Evolutionary conservation across 164 flowering plant species (phyloP).

Genomic region (Houttuynia cordata): DNA sequence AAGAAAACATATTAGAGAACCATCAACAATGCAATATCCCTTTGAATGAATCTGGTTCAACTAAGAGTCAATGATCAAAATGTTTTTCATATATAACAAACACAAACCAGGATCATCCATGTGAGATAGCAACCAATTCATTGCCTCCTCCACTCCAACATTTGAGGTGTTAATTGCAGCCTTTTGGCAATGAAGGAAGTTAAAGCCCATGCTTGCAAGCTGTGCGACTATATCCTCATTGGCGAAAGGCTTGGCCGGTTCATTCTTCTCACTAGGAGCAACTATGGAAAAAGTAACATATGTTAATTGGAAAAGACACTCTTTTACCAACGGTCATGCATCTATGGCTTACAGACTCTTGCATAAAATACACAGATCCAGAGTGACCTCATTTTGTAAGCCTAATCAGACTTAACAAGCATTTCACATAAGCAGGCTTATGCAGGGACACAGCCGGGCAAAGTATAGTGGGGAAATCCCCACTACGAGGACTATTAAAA

Average conservation of each 20-base stretch:
- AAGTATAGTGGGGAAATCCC: no score
- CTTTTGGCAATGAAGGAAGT: constrained; percentile 69
- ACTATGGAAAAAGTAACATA: constrained; percentile 13
- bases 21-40: no score
- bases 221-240: constrained; percentile 76
- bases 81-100: neutral
- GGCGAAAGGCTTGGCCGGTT: constrained; percentile 31
- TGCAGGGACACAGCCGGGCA: no score
- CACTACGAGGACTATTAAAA: no score
- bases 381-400: no score
- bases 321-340: no score
- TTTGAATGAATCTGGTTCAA: neutral
- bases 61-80: neutral
- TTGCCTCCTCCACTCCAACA: constrained; percentile 90
- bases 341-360: no score
- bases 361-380: no score
- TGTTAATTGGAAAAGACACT: neutral
- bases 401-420: no score
- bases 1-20: neutral
- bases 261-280: constrained; percentile 26
- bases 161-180: constrained; percentile 85
- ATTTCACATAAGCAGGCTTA: no score
- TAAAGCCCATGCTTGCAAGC: constrained; percentile 87
- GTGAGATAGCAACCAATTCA: constrained; percentile 97
- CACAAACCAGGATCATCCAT: constrained; percentile 87